phyloP scores from a whole-genome alignment of 257 asterid genomes.

The Nicotiana sylvestris region DNA sequence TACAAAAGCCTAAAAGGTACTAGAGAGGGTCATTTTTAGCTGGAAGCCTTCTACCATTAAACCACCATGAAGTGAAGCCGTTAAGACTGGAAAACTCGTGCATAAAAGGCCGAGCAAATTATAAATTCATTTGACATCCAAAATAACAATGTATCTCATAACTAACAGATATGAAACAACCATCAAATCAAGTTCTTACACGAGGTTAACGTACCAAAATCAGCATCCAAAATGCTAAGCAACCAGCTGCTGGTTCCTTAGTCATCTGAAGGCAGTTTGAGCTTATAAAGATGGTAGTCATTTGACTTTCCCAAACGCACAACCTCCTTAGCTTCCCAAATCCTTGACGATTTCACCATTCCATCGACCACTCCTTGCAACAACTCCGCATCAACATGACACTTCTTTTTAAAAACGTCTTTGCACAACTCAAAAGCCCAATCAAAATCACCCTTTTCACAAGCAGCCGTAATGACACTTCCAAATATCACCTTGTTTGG shows the following conservation, averaged over 20 bases:
- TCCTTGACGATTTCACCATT: conserved; percentile 26
- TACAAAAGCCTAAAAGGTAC: not conserved
- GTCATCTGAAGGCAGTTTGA: conserved; percentile 20
- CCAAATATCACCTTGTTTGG: conserved; percentile 27
- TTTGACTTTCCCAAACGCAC: conserved; percentile 35
- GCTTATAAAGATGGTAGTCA: conserved; percentile 29
- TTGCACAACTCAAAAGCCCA: conserved; percentile 41
- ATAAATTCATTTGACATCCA: not conserved
- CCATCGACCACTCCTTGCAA: conserved; percentile 45
- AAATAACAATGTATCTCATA: not conserved
- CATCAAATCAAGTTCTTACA: not conserved
- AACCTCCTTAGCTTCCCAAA: conserved; percentile 35
- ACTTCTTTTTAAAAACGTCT: conserved; percentile 30
- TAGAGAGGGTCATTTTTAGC: not conserved
- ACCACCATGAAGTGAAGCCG: not conserved
- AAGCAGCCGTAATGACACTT: conserved; percentile 24
- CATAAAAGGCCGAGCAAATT: not conserved
- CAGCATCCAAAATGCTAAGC: not conserved
- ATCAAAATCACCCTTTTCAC: conserved; percentile 34
- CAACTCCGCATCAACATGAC: conserved; percentile 22
- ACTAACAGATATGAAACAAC: not conserved
- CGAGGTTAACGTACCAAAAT: not conserved
- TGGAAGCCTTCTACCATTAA: not conserved
- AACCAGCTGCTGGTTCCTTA: not conserved
- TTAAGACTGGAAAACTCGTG: not conserved